Base-by-base conservation (phyloP, 495 filamentous ascomycete genomes). In the Penicillium chermesinum region DNA sequence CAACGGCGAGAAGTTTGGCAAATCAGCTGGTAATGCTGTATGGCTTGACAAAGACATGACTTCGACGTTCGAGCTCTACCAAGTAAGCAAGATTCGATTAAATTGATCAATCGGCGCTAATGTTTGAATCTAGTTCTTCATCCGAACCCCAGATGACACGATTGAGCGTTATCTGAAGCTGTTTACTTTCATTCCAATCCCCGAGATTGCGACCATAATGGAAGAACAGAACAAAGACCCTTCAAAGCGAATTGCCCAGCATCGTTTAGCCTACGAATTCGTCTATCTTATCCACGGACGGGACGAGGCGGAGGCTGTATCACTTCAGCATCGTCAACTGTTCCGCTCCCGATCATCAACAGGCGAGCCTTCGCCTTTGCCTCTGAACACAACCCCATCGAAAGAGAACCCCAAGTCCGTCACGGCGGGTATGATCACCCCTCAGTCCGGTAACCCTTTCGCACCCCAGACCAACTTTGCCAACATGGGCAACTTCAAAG, bases 1-100 rank as follows among this genome's bases (percentile, higher is more conserved):
- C 2, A 79, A 83, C 2, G 94, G 94, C 2, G 80, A 78, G 58
- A 99, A 99, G 66, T 90, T 97, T 60, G 93, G 93, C 14, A 99
- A 99, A 66, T 94, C 85, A 44, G 85, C 90, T 14, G 91, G 89
- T 12, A 97, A 96, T 63, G 91, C 94, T 2, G 69, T 99, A 16
- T 97, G 93, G 93, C 79, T 99, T 2, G 89, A 96, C 63, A 75
- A 69, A 43, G 82, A 81, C 53, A 78, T 87, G 77, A 96, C 91
- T 0, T 81, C 77, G 17, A 66, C 80, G 0, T 97, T 91, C 53
- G 88, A 96, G 48, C 74, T 97, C 2, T 97, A 97, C 64, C 81
- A 82, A 59, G 82, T 84, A 63, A 41, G 46, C 13, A 16, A 3
- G 2, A 20, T 58, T 52, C n/a, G n/a, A 20, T 4, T 17, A 9